Conservation (phyloP, 768 basidiomycete species). For the Termitomyces sp. region DNA sequence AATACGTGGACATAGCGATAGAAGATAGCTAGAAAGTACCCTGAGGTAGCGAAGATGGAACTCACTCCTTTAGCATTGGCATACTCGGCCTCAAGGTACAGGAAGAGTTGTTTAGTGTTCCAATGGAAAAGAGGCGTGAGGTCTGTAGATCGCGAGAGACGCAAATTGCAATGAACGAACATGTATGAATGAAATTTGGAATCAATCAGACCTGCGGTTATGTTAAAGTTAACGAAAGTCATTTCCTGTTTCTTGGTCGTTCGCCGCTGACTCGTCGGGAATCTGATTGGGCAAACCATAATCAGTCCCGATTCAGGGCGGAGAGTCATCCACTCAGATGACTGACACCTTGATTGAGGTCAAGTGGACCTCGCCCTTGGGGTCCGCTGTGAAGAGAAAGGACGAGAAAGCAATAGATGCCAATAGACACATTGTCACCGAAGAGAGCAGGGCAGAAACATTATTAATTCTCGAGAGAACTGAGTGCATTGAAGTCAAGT, state of each 20-base stretch:
- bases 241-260: constrained; percentile 65
- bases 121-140: constrained; percentile 82
- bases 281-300: constrained; percentile 24
- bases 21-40: background rate
- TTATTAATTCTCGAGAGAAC: constrained; percentile 69
- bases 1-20: background rate
- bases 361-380: constrained; percentile 53
- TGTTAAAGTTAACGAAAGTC: constrained; percentile 76
- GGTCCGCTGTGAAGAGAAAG: constrained; percentile 52
- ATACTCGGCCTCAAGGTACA: constrained; percentile 86
- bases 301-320: background rate
- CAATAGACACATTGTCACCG: constrained; percentile 68
- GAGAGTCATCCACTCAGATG: constrained; percentile 5
- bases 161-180: background rate
- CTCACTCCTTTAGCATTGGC: constrained; percentile 66
- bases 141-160: constrained; percentile 39
- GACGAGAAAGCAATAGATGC: constrained; percentile 71
- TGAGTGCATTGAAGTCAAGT: constrained; percentile 51
- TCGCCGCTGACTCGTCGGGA: constrained; percentile 42
- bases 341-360: constrained; percentile 75
- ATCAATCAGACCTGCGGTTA: constrained; percentile 58
- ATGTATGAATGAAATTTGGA: background rate
- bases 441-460: constrained; percentile 65
- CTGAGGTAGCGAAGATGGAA: background rate
- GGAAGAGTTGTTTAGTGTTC: constrained; percentile 95